These are phyloP conservation scores for Aspergillus puulaauensis DNA, from an alignment of 2,329 filamentous ascomycete genomes.

Conservation along the genomic window DNA sequence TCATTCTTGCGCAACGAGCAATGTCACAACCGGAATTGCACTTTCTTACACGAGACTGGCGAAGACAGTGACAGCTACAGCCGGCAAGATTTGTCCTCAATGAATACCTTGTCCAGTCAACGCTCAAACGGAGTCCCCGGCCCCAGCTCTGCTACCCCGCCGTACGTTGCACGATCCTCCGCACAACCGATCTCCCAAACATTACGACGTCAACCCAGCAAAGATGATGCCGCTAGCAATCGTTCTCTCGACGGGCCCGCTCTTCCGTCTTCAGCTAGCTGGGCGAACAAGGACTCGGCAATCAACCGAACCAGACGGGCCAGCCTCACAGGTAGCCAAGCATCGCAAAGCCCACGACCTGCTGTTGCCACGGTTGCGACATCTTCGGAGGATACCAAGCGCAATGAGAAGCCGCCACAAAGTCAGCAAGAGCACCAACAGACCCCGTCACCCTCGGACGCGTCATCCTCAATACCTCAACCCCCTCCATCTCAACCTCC, in stretches of 20 bases:
- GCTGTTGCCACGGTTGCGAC: conserved; percentile 45
- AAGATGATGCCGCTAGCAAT: conserved; percentile 62
- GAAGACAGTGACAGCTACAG: conserved; percentile 97
- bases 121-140: conserved; percentile 45
- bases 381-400: conserved; percentile 36
- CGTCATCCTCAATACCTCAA: conserved; percentile 20
- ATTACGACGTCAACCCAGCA: conserved; percentile 75
- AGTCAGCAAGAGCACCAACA: conserved; percentile 25
- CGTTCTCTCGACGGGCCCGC: conserved; percentile 75
- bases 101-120: conserved; percentile 84
- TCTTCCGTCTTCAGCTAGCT: conserved; percentile 89
- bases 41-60: conserved; percentile 97
- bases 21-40: conserved; percentile 94
- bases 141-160: conserved; percentile 31
- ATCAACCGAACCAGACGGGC: conserved; percentile 63
- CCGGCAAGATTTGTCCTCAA: conserved; percentile 87
- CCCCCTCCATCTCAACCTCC: conserved; percentile 20
- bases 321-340: conserved; percentile 80
- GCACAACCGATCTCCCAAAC: conserved; percentile 54
- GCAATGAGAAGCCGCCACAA: conserved; percentile 30
- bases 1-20: conserved; percentile 92
- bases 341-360: conserved; percentile 75
- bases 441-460: conserved; percentile 24
- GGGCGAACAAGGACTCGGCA: conserved; percentile 72
- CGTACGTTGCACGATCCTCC: conserved; percentile 46